Evolutionary conservation across 116 monocot species (phyloP).

Genomic region (Cymodocea nodosa): DNA sequence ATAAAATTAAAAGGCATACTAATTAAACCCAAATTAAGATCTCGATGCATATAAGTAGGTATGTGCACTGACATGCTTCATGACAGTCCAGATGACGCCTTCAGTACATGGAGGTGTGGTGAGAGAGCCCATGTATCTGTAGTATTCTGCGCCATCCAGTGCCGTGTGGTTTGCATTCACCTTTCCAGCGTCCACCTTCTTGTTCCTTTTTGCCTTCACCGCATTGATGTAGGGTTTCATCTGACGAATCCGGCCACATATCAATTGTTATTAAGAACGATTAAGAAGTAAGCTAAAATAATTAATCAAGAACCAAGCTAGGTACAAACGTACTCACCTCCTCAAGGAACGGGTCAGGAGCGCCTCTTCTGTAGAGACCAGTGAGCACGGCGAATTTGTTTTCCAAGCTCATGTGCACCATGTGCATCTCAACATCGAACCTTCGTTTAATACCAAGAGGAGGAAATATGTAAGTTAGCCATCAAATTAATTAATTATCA

Average conservation of each 20-base stretch:
- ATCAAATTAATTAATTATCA: not conserved
- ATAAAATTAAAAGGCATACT: too few species aligned
- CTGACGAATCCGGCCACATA: not conserved
- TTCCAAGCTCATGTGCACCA: constrained; percentile 25
- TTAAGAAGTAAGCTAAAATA: not conserved
- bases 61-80: constrained; percentile 1
- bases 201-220: not conserved
- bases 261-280: not conserved
- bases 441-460: not conserved
- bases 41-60: not conserved
- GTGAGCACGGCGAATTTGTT: constrained; percentile 22
- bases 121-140: constrained; percentile 11
- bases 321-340: not conserved
- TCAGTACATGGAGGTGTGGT: constrained; percentile 14
- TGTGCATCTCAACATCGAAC: constrained; percentile 24
- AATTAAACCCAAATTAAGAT: too few species aligned
- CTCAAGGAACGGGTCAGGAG: constrained; percentile 9
- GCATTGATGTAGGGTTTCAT: not conserved
- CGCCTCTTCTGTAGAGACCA: constrained; percentile 18
- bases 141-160: not conserved
- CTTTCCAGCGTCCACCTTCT: not conserved
- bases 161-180: not conserved
- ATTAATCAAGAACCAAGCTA: too few species aligned
- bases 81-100: constrained; percentile 8
- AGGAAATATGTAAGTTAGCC: not conserved